These are phyloP conservation scores for Yamadazyma trypodendri DNA, from an alignment of 1,139 yeast genomes.

Conservation along the genomic window DNA sequence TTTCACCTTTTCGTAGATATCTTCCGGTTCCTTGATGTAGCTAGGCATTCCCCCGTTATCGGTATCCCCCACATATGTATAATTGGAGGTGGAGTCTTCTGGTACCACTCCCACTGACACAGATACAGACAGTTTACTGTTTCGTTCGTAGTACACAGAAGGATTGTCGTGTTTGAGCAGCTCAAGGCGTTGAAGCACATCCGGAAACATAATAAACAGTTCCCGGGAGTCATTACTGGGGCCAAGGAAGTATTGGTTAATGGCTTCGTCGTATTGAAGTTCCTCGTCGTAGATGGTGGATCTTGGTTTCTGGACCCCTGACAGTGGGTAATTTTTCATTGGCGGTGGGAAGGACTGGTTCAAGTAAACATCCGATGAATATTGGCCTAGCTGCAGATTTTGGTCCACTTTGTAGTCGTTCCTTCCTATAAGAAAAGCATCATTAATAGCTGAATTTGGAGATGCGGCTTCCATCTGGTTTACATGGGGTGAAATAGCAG, in stretches of 20 bases:
- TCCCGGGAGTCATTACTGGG: conserved; percentile 30
- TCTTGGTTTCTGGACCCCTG: too few species aligned
- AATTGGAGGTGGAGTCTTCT: conserved; percentile 28
- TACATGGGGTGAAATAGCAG: conserved; percentile 38
- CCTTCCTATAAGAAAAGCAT: conserved; percentile 14
- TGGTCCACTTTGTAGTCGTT: neutral
- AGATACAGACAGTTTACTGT: conserved; percentile 47
- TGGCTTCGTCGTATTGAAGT: conserved; percentile 42
- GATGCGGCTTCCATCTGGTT: conserved; percentile 11
- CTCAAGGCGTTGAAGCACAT: conserved; percentile 51
- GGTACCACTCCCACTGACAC: conserved; percentile 53
- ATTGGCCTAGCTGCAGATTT: too few species aligned
- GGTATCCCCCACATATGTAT: conserved; percentile 21
- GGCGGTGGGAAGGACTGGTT: neutral
- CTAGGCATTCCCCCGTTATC: conserved; percentile 14
- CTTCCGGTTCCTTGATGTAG: conserved; percentile 65
- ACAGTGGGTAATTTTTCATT: neutral
- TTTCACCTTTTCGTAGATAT: conserved; percentile 71
- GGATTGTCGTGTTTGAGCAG: conserved; percentile 43
- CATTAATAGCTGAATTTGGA: conserved; percentile 18
- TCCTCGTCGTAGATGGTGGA: conserved; percentile 6
- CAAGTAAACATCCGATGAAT: too few species aligned
- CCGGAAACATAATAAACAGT: conserved; percentile 47
- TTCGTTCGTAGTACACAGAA: conserved; percentile 37
- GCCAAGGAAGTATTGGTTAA: conserved; percentile 63